A percentile compares a stretch with the other conserved stretches of the same genome.
phyloP scores from a whole-genome alignment of 2,329 filamentous ascomycete species.

The Fusarium papillatum region DNA sequence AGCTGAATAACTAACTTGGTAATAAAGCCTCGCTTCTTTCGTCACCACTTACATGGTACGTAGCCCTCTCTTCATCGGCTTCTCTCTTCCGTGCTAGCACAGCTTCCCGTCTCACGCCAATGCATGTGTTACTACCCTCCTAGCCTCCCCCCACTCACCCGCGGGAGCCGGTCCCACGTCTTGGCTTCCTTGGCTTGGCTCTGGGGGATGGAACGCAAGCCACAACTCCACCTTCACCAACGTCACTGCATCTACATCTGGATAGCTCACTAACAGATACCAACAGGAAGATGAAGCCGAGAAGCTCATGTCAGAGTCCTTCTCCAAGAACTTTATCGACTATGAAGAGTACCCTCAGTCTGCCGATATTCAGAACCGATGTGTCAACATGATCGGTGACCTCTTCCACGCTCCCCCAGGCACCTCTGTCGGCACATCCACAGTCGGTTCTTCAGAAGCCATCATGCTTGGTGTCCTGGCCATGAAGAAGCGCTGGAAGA shows the following conservation, averaged over 20 bases:
- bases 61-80: slow-evolving; percentile 9
- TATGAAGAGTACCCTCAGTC: slow-evolving; percentile 88
- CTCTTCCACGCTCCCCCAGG: slow-evolving; percentile 85
- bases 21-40: slow-evolving; percentile 84
- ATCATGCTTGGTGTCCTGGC: slow-evolving; percentile 88
- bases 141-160: slow-evolving; percentile 1
- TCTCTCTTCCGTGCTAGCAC: background rate
- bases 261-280: slow-evolving; percentile 32
- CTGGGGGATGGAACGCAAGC: slow-evolving; percentile 10
- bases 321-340: slow-evolving; percentile 96
- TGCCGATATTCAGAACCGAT: slow-evolving; percentile 91
- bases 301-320: slow-evolving; percentile 93
- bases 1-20: slow-evolving; percentile 11
- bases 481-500: slow-evolving; percentile 97
- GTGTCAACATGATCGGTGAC: slow-evolving; percentile 90
- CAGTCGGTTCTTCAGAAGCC: slow-evolving; percentile 90
- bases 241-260: slow-evolving; percentile 5
- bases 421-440: slow-evolving; percentile 87
- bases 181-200: slow-evolving; percentile 28
- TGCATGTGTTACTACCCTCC: slow-evolving; percentile 8
- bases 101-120: slow-evolving; percentile 17
- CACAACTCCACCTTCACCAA: slow-evolving; percentile 8
- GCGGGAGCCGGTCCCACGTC: slow-evolving; percentile 21
- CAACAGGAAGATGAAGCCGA: slow-evolving; percentile 90
- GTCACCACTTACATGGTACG: slow-evolving; percentile 96